Base-by-base conservation (phyloP, 1,139 yeast genomes). In the Suhomyces wounanorum region DNA sequence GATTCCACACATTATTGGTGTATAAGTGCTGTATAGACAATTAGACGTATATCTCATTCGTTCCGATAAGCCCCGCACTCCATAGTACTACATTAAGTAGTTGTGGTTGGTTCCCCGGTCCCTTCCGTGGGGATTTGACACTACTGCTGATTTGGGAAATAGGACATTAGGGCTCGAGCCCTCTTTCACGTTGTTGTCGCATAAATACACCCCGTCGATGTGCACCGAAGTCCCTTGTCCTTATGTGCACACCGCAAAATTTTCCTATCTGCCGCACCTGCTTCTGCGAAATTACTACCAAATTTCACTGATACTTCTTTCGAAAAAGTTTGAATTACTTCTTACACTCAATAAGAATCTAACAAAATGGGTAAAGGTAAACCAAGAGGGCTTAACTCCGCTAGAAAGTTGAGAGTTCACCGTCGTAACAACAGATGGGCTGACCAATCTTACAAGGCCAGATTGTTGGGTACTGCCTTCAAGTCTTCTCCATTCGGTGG, bases 351-450 rank as follows among this genome's bases (percentile, higher is more conserved):
- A 42, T 45, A 49, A 49, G 52, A 49, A 49, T 47, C 49, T 37
- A 40, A 35, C 49, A 49, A 49, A 71, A 87, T 87, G 94, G 92
- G 92, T 79, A 87, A 85, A 79, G 94, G 94, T 78, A 88, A 88
- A 82, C 96, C 96, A 82, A 87, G 96, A 85, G 96, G 99, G 79
- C 86, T 95, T 81, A 94, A 94, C 91, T 88, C 99, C 77, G 99
- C 99, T 77, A 91, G 99, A 89, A 94, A 95, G 87, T 88, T 95
- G 82, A 92, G 99, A 87, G 92, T 87, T 80, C 95, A 89, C 91
- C 94, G 99, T 83, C 95, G 99, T 83, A 92, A 92, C 87, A 94
- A 94, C 91, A 94, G 97, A 84, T 94, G 99, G 99, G 98, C 99
- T 71, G 99, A 95, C 80, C 86, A 86, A 78, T 82, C 91, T 73